Evolutionary conservation across 2,329 filamentous ascomycete species (phyloP).

Genomic region (Trichoderma pleuroti): DNA sequence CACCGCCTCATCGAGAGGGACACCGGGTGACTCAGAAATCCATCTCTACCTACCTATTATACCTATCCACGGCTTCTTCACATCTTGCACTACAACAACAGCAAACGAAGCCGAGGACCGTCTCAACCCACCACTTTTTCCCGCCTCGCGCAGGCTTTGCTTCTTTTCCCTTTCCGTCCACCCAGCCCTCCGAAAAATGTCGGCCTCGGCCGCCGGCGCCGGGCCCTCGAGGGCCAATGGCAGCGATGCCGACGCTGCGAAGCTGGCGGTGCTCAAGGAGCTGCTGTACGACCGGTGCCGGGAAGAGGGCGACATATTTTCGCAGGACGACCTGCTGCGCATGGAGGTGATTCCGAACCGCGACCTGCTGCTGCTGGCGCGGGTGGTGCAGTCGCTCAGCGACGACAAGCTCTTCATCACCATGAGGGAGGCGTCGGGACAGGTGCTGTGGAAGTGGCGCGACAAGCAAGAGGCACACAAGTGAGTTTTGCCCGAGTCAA

Average conservation of each 20-base stretch:
- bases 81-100: neutral
- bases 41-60: neutral
- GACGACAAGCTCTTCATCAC: constrained; percentile 57
- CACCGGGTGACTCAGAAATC: neutral
- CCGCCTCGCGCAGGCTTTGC: neutral
- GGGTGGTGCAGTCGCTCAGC: constrained; percentile 55
- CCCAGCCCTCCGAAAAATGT: constrained; percentile 23
- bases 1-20: neutral
- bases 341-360: constrained; percentile 56
- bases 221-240: constrained; percentile 23
- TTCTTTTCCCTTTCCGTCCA: neutral
- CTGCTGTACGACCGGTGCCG: constrained; percentile 55
- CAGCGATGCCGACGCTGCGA: constrained; percentile 36
- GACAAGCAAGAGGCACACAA: constrained; percentile 59
- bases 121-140: neutral
- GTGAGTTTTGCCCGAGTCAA: too few species aligned
- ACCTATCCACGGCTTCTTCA: neutral
- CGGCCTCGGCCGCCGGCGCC: constrained; percentile 27
- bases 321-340: constrained; percentile 55
- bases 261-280: constrained; percentile 52
- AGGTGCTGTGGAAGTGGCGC: constrained; percentile 54
- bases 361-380: constrained; percentile 52
- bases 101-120: neutral
- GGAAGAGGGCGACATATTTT: constrained; percentile 51
- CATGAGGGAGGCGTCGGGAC: constrained; percentile 40